phyloP scores from a whole-genome alignment of 768 basidiomycete species.

The Rhodotorula graminis region DNA sequence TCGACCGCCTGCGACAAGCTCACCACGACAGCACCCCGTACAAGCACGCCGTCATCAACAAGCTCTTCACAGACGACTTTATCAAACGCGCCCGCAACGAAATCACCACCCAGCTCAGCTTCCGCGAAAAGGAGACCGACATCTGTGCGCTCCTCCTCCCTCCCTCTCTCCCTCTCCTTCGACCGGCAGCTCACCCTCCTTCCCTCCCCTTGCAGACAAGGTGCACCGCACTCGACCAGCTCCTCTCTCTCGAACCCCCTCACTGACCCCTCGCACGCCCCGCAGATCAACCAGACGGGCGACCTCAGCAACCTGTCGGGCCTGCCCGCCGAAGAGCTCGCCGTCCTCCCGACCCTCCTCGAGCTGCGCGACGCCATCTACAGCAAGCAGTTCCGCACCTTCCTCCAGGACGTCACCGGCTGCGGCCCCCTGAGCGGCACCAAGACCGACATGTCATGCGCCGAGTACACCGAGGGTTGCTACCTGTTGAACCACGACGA shows the following conservation, averaged over 20 bases:
- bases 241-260: neutral
- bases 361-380: constrained; percentile 86
- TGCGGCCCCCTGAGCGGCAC: constrained; percentile 85
- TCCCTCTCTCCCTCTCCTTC: constrained; percentile 47
- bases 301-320: constrained; percentile 90
- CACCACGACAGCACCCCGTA: constrained; percentile 29
- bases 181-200: neutral
- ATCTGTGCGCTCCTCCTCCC: constrained; percentile 66
- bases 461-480: constrained; percentile 82
- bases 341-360: constrained; percentile 72
- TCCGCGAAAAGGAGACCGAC: constrained; percentile 93
- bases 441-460: constrained; percentile 93
- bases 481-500: constrained; percentile 98
- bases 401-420: constrained; percentile 79
- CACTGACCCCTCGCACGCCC: too few relatives aligned
- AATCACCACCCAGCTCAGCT: constrained; percentile 69
- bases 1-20: constrained; percentile 7
- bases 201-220: constrained; percentile 8
- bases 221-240: neutral
- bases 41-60: constrained; percentile 66
- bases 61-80: constrained; percentile 77
- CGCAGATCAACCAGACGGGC: constrained; percentile 90
- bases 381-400: constrained; percentile 70
- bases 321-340: constrained; percentile 69
- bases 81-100: constrained; percentile 77